phyloP scores from a whole-genome alignment of 2,329 filamentous ascomycete genomes.

The Grosmannia clavigera region DNA sequence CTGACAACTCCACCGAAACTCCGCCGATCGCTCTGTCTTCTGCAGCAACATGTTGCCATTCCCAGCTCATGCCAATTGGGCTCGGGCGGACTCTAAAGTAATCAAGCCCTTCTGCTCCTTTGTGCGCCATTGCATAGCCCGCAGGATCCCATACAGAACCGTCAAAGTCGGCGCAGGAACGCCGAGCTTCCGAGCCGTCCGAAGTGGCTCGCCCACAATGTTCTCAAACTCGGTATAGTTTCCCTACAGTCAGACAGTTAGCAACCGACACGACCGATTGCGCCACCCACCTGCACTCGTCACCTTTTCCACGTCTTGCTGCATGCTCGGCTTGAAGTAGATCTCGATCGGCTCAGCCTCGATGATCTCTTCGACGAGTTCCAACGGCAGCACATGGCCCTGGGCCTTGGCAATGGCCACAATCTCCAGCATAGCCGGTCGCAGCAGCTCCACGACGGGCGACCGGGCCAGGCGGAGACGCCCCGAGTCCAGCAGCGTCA shows the following conservation, averaged over 20 bases:
- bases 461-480: constrained; percentile 4
- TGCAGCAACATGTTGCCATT: neutral
- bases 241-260: constrained; percentile 14
- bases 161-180: constrained; percentile 36
- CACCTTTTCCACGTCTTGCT: constrained; percentile 34
- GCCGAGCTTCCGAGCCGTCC: constrained; percentile 33
- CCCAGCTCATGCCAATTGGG: neutral
- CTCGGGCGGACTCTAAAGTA: neutral
- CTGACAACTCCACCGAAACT: neutral
- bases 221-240: constrained; percentile 45
- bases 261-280: neutral
- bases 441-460: constrained; percentile 23
- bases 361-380: constrained; percentile 32
- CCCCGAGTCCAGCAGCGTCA: constrained; percentile 7
- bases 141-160: constrained; percentile 34
- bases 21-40: neutral
- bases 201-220: constrained; percentile 42
- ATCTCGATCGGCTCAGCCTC: constrained; percentile 33
- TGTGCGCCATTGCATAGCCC: constrained; percentile 33
- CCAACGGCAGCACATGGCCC: constrained; percentile 29
- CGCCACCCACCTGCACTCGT: neutral
- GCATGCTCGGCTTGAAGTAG: constrained; percentile 40
- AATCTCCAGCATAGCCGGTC: constrained; percentile 41
- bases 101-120: constrained; percentile 30
- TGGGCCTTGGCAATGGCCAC: constrained; percentile 28